Base-by-base conservation (phyloP, 2,329 filamentous ascomycete genomes). In the Cordyceps militaris region DNA sequence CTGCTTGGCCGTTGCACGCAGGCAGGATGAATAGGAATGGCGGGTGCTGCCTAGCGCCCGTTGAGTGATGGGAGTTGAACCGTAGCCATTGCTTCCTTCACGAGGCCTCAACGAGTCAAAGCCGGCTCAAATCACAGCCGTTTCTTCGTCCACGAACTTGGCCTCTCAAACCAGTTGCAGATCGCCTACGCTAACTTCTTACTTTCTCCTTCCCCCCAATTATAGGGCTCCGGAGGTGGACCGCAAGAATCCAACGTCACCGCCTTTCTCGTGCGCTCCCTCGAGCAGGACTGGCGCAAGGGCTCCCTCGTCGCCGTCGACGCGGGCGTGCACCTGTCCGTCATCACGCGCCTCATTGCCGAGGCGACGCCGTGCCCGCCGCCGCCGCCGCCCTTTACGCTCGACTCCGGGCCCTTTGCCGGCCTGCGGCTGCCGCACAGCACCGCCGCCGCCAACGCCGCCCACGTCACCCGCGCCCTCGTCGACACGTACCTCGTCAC, bases 401-500 rank as follows among this genome's bases (percentile, higher is more conserved):
- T 88, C 8, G 74, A 81, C 8, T 70, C 77, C 0, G 91, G 92
- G 0, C 89, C 93, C 0, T 97, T 99, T 72, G 79, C 85, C 16
- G 92, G 92, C 0, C 75, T 97, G 19, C 78, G 85, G 56, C 74
- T 97, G 32, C 86, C 87, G 0, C 77, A 84, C 64, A 73, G 79
- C 43, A 86, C 82, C 0, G 77, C 89, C 0, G 77, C 83, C 47
- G 87, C 89, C 49, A 97, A 97, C 70, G 92, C 91, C 2, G 81
- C 88, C 3, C 81, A 95, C 69, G 79, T 99, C 50, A 85, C 92
- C 43, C 82, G 87, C 56, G 82, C 87, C 57, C 82, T 97, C 49
- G 83, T 99, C 58, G 90, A 93, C 47, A 88, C 91, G 0, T 94
- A 93, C 67, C 83, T 97, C 61, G 91, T 99, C 66, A 99, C 93